Conservation (phyloP, 768 basidiomycete species). For the Lentinula boryana region DNA sequence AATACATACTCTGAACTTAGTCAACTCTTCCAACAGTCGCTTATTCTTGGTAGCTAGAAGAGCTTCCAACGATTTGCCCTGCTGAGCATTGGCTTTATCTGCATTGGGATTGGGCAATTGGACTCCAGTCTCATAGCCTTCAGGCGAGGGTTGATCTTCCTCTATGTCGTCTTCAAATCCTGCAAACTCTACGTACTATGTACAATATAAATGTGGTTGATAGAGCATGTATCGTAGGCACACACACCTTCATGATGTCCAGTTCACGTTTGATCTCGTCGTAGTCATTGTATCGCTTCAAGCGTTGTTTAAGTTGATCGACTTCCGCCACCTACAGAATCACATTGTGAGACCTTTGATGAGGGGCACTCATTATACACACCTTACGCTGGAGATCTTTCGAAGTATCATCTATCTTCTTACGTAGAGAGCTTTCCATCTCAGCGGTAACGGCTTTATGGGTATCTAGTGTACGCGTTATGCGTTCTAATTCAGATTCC, state of each 20-base stretch:
- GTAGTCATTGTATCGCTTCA: slow-evolving; percentile 79
- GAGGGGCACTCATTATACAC: not conserved
- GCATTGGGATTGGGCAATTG: slow-evolving; percentile 88
- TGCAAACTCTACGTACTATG: slow-evolving; percentile 92
- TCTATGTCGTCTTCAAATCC: slow-evolving; percentile 70
- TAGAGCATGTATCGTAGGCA: not conserved
- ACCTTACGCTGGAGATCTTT: slow-evolving; percentile 58
- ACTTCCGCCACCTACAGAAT: slow-evolving; percentile 52
- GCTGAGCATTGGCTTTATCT: slow-evolving; percentile 69
- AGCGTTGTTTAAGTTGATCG: slow-evolving; percentile 57
- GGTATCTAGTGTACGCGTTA: slow-evolving; percentile 59
- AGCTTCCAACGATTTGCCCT: slow-evolving; percentile 81
- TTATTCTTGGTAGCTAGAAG: slow-evolving; percentile 94
- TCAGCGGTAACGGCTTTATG: slow-evolving; percentile 49
- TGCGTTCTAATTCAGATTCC: slow-evolving; percentile 67
- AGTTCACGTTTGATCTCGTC: slow-evolving; percentile 98
- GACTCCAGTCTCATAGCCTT: slow-evolving; percentile 43
- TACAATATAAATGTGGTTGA: not conserved
- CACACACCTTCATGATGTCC: slow-evolving; percentile 92
- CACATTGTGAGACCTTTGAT: not conserved
- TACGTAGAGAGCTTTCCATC: slow-evolving; percentile 39
- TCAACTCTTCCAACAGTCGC: slow-evolving; percentile 85
- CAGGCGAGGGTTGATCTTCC: slow-evolving; percentile 40
- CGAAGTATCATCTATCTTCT: slow-evolving; percentile 52
- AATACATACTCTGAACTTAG: slow-evolving; percentile 73